These are phyloP conservation scores for Lodderomyces oxycetoniae DNA, from an alignment of 1,139 yeast species.

Conservation along the genomic window DNA sequence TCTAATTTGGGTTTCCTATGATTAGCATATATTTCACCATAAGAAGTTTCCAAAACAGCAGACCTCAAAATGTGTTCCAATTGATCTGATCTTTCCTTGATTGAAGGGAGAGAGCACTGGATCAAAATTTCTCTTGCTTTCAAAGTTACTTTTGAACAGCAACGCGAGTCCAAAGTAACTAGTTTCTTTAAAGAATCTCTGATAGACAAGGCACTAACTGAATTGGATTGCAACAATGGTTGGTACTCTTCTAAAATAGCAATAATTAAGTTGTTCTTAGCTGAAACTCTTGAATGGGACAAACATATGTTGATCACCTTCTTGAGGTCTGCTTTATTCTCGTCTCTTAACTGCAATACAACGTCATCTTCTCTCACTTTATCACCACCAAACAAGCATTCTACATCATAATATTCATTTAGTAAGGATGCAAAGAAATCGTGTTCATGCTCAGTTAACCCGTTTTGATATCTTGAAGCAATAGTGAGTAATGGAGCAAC, in stretches of 20 bases:
- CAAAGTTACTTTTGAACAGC: conserved; percentile 90
- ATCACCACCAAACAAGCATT: conserved; percentile 69
- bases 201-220: conserved; percentile 66
- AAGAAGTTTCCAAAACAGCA: conserved; percentile 82
- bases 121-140: conserved; percentile 94
- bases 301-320: conserved; percentile 69
- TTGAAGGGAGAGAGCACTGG: conserved; percentile 94
- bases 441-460: conserved; percentile 81
- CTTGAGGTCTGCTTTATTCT: conserved; percentile 68
- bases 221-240: conserved; percentile 63
- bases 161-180: conserved; percentile 84
- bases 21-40: conserved; percentile 74
- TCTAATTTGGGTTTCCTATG: conserved; percentile 82
- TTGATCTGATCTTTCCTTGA: conserved; percentile 94
- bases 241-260: conserved; percentile 82
- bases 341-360: conserved; percentile 79
- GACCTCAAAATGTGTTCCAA: conserved; percentile 91
- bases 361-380: conserved; percentile 82
- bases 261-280: conserved; percentile 83
- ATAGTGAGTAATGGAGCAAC: conserved; percentile 72
- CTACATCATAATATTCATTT: conserved; percentile 71
- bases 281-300: conserved; percentile 90
- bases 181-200: conserved; percentile 69
- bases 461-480: conserved; percentile 66
- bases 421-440: conserved; percentile 65